Evolutionary conservation across 2,329 filamentous ascomycete genomes (phyloP), one percentile per base, ranked within the genome.

Genomic region (Aspergillus carbonarius): DNA sequence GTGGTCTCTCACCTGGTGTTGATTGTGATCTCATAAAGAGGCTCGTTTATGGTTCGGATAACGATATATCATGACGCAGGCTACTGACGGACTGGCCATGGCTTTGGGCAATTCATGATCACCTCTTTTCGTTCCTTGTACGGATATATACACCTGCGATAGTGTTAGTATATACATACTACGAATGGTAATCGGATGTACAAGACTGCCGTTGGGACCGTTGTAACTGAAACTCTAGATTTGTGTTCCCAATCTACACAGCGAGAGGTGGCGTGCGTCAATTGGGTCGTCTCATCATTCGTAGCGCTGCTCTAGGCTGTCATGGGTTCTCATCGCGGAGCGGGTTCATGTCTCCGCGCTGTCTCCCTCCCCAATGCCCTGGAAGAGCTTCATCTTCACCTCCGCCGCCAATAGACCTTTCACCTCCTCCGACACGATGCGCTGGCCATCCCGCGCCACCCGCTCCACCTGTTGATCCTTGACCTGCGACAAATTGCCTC

Each of bases 341-440:
- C 12, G 34, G 30, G 20, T 60, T 60, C 23, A 69, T 35, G 64
- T 52, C 51, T 64, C 58, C 47, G 58, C 39, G n/a, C 57, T 53
- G 2, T 56, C 35, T 15, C 65, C 54, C 27, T 73, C 68, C 12
- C 73, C 72, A 18, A 80, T 72, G 25, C 71, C 73, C 60, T 77
- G 76, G 65, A 84, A 84, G 9, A 84, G 71, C 60, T 77, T 79
- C 62, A 78, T 78, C 68, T 83, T 83, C 27, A 83, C 78, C 47
- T 82, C 79, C n/a, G 75, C 76, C 6, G 78, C 78, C 27, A 79
- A 62, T 12, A 80, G 68, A 6, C 78, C 78, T 44, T 76, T 77
- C 5, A 79, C 68, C 60, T 85, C 84, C 65, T 86, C 84, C 0
- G 79, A 78, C 5, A 82, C 79, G 68, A 86, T 84, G 64, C 83